These are phyloP conservation scores for Acacia melanoxylon DNA, from an alignment of 306 rosid genomes.

Conservation along the genomic window DNA sequence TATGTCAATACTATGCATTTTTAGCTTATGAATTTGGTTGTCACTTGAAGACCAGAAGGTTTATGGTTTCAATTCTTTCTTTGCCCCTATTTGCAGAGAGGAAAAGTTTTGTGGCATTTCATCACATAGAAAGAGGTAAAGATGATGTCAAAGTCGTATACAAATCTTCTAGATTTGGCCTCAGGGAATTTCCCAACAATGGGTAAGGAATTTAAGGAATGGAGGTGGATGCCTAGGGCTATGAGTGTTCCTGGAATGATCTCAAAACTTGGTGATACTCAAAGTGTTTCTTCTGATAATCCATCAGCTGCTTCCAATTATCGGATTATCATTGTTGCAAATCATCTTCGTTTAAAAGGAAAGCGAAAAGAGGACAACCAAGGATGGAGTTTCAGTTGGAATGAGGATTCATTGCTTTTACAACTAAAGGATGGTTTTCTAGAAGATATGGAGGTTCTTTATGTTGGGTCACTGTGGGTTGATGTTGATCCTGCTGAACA, in stretches of 20 bases:
- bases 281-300: constrained; percentile 64
- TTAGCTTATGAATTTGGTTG: constrained; percentile 26
- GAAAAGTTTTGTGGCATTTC: constrained; percentile 35
- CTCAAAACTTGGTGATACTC: constrained; percentile 69
- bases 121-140: constrained; percentile 35
- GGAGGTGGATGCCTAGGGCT: constrained; percentile 64
- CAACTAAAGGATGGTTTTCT: constrained; percentile 84
- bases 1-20: constrained; percentile 15
- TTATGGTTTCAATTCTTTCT: constrained; percentile 9
- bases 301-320: constrained; percentile 57
- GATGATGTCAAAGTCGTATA: constrained; percentile 77
- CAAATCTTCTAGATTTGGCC: constrained; percentile 83
- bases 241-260: constrained; percentile 68
- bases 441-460: constrained; percentile 72
- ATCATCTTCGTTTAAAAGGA: constrained; percentile 78
- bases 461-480: constrained; percentile 63
- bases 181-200: constrained; percentile 73
- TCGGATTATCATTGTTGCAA: constrained; percentile 74
- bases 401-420: constrained; percentile 73
- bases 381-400: constrained; percentile 82
- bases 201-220: constrained; percentile 42
- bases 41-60: not conserved
- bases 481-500: constrained; percentile 66
- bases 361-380: constrained; percentile 55
- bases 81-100: constrained; percentile 28